A percentile compares a stretch with the other conserved stretches of the same genome.
phyloP scores from a whole-genome alignment of 148 eudicot species.

The Dianthus caryophyllus region DNA sequence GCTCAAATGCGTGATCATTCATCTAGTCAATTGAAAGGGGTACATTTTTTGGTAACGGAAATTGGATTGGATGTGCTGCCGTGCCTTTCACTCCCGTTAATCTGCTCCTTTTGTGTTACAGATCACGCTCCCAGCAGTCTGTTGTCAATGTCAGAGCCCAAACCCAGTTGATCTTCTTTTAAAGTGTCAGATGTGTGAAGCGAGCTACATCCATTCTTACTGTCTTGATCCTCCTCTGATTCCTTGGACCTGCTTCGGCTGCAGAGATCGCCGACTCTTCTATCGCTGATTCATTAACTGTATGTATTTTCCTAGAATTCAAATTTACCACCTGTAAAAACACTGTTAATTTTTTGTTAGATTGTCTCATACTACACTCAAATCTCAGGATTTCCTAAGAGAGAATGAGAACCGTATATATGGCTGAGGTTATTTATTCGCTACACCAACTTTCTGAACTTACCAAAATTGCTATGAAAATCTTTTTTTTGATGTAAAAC shows the following conservation, averaged over 20 bases:
- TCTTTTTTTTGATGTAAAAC: too few species aligned
- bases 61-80: not conserved
- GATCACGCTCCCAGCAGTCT: slow-evolving; percentile 37
- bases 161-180: slow-evolving; percentile 65
- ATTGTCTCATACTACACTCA: too few species aligned
- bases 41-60: not conserved
- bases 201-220: slow-evolving; percentile 57
- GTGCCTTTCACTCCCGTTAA: not conserved
- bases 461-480: too few species aligned
- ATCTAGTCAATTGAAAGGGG: too few species aligned
- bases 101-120: slow-evolving; percentile 12
- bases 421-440: too few species aligned
- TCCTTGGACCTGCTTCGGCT: slow-evolving; percentile 76
- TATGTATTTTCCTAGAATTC: too few species aligned
- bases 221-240: slow-evolving; percentile 82
- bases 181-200: slow-evolving; percentile 48
- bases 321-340: too few species aligned
- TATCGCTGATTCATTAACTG: slow-evolving; percentile 21
- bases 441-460: too few species aligned
- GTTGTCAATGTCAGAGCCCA: slow-evolving; percentile 44
- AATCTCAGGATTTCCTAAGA: too few species aligned
- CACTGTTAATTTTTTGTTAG: too few species aligned
- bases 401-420: too few species aligned
- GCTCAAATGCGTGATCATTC: too few species aligned
- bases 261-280: slow-evolving; percentile 55